Base-by-base conservation (phyloP, 208 protist genomes). In the Wallacemonas sp. region DNA sequence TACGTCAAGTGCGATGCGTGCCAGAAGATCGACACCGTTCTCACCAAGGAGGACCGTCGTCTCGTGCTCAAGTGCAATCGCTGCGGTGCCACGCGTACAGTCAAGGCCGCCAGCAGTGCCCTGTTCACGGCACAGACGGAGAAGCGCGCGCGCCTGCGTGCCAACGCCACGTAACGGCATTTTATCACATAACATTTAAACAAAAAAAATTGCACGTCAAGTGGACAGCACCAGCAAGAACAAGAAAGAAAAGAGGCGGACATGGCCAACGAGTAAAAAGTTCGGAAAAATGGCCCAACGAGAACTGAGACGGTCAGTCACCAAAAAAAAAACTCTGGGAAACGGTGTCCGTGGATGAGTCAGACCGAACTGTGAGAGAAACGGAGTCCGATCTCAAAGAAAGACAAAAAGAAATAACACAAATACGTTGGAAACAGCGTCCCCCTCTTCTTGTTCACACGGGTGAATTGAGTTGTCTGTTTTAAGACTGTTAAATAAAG, bases 1-100 rank as follows among this genome's bases (percentile, higher is more conserved):
- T 98, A 88, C 69, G 94, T 98, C 24, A 93, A 92, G 79, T 98
- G 94, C 65, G 85, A 91, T 61, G 81, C 90, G 47, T 98, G 94
- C 72, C 78, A 90, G 46, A 82, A 80, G 49, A 90, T 94, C 39
- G 88, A 98, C 71, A 97, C 94, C 0, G 89, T 73, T 17, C 84
- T 98, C 21, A 85, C 74, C 11, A 92, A 93, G 68, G 85, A 97
- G 34, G 86, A 78, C 12, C 74, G 89, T 49, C 78, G 74, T 21
- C 62, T 83, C 61, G 84, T 87, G 69, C 63, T 95, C 55, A 72
- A 76, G 3, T 95, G 89, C 54, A 95, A 93, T 55, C 75, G 77
- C 63, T 95, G 89, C 76, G 86, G 76, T 1, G 89, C 89, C 33
- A 92, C 84, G 34, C 83, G 89, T 21, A 88, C 89, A 4, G 86